phyloP scores from a whole-genome alignment of 345 rosid species.

The Dimocarpus longan region DNA sequence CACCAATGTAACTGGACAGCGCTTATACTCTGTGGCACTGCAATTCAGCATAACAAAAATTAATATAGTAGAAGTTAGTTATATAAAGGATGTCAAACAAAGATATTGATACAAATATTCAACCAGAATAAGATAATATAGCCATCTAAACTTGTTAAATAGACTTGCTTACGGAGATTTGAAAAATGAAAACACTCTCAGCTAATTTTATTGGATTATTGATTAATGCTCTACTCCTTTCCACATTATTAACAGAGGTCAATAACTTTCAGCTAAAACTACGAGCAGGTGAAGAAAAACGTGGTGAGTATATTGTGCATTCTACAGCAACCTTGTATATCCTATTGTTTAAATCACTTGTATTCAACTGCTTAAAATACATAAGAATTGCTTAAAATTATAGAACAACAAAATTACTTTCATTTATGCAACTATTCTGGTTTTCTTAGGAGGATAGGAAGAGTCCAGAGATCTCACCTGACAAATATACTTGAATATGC shows the following conservation, averaged over 20 bases:
- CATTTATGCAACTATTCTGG: not conserved
- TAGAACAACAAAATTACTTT: no score
- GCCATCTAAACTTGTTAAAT: not conserved
- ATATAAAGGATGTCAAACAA: slow-evolving; percentile 8
- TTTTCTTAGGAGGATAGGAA: not conserved
- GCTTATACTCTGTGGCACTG: slow-evolving; percentile 67
- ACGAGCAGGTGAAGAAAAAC: not conserved
- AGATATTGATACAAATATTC: not conserved
- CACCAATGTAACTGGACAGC: slow-evolving; percentile 88
- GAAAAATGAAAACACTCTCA: not conserved
- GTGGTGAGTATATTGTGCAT: not conserved
- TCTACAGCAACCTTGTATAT: not conserved
- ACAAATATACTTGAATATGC: slow-evolving; percentile 86
- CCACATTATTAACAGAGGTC: not conserved
- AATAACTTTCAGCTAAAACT: not conserved
- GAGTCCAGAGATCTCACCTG: slow-evolving; percentile 59
- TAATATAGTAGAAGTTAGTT: not conserved
- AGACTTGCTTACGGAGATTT: not conserved
- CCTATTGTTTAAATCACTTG: not conserved
- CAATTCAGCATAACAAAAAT: not conserved
- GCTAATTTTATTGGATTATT: not conserved
- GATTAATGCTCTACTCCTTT: not conserved
- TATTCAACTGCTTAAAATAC: not conserved
- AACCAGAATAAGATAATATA: not conserved
- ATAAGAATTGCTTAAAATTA: not conserved